Evolutionary conservation across 176 grass and related monocot genomes (phyloP).

Genomic region (Urochloa ruziziensis): DNA sequence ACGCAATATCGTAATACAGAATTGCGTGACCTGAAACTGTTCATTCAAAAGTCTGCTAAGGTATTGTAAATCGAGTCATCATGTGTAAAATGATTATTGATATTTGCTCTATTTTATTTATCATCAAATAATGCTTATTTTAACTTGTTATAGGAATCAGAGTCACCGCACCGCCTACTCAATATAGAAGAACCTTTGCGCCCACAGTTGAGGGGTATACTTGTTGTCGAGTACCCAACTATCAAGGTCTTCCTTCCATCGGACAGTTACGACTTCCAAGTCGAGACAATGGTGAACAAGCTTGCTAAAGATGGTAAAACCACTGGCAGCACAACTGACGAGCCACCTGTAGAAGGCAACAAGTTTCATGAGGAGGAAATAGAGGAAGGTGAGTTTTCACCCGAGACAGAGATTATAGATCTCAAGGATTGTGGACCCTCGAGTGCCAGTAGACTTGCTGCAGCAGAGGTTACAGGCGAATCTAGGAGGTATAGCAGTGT

Average conservation of each 20-base stretch:
- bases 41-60: slow-evolving; percentile 74
- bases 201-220: slow-evolving; percentile 52
- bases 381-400: slow-evolving; percentile 75
- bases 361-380: slow-evolving; percentile 84
- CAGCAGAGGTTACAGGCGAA: background rate
- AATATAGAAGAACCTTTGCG: slow-evolving; percentile 56
- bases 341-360: slow-evolving; percentile 38
- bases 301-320: slow-evolving; percentile 20
- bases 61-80: slow-evolving; percentile 40
- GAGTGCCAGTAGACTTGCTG: slow-evolving; percentile 16
- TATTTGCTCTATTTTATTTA: slow-evolving; percentile 2
- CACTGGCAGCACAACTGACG: background rate
- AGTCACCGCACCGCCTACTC: slow-evolving; percentile 56
- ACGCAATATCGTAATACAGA: slow-evolving; percentile 58
- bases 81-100: background rate
- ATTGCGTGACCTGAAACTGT: slow-evolving; percentile 68
- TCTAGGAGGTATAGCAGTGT: slow-evolving; percentile 2
- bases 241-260: slow-evolving; percentile 86
- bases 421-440: slow-evolving; percentile 38
- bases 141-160: slow-evolving; percentile 43
- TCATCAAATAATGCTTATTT: background rate
- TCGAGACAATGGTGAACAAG: slow-evolving; percentile 39
- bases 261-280: slow-evolving; percentile 60
- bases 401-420: slow-evolving; percentile 66
- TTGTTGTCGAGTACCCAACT: slow-evolving; percentile 74